phyloP scores from a whole-genome alignment of 1,284 basidiomycete genomes.

The Sporisorium scitamineum region DNA sequence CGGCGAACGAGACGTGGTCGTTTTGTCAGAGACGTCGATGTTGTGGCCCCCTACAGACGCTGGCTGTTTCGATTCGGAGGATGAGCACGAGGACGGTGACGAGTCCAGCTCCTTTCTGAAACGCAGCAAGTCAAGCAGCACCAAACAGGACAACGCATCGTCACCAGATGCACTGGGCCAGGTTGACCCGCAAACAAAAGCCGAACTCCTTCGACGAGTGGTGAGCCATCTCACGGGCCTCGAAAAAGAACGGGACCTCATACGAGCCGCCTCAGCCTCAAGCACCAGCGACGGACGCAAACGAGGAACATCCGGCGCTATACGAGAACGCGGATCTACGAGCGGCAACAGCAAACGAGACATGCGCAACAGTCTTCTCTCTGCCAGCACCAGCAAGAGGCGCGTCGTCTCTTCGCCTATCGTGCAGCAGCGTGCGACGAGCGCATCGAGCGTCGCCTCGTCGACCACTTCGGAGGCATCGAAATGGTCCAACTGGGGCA shows the following conservation, averaged over 20 bases:
- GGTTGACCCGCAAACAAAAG: constrained; percentile 26
- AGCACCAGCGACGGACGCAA: constrained; percentile 27
- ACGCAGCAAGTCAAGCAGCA: background rate
- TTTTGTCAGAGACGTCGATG: constrained; percentile 35
- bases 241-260: constrained; percentile 42
- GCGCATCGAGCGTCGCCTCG: constrained; percentile 31
- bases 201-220: constrained; percentile 34
- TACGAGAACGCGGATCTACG: constrained; percentile 26
- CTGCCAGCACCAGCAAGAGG: constrained; percentile 20
- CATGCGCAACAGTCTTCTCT: constrained; percentile 32
- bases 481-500: constrained; percentile 50
- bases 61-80: constrained; percentile 39
- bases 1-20: constrained; percentile 30
- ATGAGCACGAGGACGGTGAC: constrained; percentile 10
- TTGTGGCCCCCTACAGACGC: constrained; percentile 50
- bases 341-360: constrained; percentile 28
- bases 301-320: constrained; percentile 38
- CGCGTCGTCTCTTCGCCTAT: constrained; percentile 36
- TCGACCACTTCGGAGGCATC: constrained; percentile 23
- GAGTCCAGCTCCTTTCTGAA: background rate
- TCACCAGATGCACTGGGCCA: background rate
- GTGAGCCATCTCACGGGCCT: constrained; percentile 51
- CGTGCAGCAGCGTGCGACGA: constrained; percentile 34
- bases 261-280: constrained; percentile 41
- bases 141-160: background rate